phyloP scores from a whole-genome alignment of 192 early-diverging fungal species.

The Coemansia sp. region DNA sequence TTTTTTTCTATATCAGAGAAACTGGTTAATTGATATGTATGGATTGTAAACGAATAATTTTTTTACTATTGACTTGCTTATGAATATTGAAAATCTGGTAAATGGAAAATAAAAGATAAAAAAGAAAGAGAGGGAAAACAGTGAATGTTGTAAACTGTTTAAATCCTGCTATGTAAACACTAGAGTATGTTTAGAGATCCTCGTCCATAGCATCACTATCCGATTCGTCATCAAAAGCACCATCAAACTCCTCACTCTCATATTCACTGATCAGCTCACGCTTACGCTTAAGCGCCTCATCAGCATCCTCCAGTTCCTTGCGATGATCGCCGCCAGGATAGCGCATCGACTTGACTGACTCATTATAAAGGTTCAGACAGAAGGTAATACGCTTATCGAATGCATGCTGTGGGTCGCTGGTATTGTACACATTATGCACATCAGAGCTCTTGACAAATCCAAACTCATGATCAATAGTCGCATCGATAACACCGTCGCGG shows the following conservation, averaged over 20 bases:
- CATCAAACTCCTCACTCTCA: constrained; percentile 70
- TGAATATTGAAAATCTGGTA: neutral
- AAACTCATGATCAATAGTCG: constrained; percentile 90
- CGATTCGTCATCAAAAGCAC: constrained; percentile 76
- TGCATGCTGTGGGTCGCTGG: constrained; percentile 92
- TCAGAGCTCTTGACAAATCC: constrained; percentile 94
- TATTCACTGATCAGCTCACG: constrained; percentile 91
- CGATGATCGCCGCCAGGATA: constrained; percentile 86
- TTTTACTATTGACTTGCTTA: too few relatives aligned
- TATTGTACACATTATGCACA: constrained; percentile 92
- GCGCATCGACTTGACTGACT: constrained; percentile 96
- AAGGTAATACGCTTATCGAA: constrained; percentile 94
- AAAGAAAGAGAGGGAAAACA: too few relatives aligned
- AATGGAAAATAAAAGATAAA: neutral
- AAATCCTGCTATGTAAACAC: too few relatives aligned
- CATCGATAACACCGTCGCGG: constrained; percentile 98
- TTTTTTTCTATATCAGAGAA: neutral
- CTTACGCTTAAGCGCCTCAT: constrained; percentile 86
- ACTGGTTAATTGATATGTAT: neutral
- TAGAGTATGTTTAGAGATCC: constrained; percentile 19
- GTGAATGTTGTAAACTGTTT: too few relatives aligned
- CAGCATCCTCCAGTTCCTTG: constrained; percentile 77
- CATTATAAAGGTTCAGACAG: constrained; percentile 95
- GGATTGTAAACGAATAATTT: neutral
- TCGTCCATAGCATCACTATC: constrained; percentile 59